Evolutionary conservation across 2,329 filamentous ascomycete genomes (phyloP).

Genomic region (Alternaria arborescens): DNA sequence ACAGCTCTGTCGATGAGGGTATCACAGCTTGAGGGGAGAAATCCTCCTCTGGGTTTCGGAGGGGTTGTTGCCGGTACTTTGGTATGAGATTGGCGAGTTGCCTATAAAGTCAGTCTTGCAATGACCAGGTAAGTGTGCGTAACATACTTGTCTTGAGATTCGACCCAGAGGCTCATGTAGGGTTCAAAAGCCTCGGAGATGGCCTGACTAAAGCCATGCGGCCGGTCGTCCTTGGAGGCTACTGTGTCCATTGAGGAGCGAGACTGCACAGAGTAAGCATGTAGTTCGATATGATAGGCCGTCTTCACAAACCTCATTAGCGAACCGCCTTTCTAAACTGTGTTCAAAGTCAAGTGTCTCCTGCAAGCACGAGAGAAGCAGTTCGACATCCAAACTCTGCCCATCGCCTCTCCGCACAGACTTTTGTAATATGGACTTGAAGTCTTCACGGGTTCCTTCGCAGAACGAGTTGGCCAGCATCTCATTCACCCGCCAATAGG

Average conservation of each 20-base stretch:
- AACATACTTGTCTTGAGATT: conserved; percentile 81
- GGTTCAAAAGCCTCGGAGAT: conserved; percentile 98
- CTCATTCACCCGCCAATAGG: conserved; percentile 89
- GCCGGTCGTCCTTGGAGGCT: conserved; percentile 77
- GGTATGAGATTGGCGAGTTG: conserved; percentile 85
- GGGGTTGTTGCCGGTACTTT: conserved; percentile 82
- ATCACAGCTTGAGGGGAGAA: conserved; percentile 91
- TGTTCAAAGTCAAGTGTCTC: conserved; percentile 98
- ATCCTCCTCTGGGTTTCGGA: conserved; percentile 85
- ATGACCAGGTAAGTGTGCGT: not conserved
- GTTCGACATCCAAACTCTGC: conserved; percentile 84
- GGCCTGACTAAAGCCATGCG: conserved; percentile 82
- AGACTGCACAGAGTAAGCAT: conserved; percentile 57
- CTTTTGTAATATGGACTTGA: conserved; percentile 88
- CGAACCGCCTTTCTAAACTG: conserved; percentile 83
- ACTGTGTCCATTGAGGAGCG: conserved; percentile 89
- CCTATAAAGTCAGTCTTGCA: conserved; percentile 37
- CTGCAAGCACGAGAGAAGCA: conserved; percentile 87
- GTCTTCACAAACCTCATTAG: conserved; percentile 58
- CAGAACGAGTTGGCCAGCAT: conserved; percentile 91
- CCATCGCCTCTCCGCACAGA: conserved; percentile 82
- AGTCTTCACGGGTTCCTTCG: conserved; percentile 94
- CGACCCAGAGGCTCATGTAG: conserved; percentile 95
- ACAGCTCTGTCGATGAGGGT: conserved; percentile 92
- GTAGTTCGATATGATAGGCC: not conserved